Evolutionary conservation across 1,284 basidiomycete genomes (phyloP).

Genomic region (Marasmius fiardii): DNA sequence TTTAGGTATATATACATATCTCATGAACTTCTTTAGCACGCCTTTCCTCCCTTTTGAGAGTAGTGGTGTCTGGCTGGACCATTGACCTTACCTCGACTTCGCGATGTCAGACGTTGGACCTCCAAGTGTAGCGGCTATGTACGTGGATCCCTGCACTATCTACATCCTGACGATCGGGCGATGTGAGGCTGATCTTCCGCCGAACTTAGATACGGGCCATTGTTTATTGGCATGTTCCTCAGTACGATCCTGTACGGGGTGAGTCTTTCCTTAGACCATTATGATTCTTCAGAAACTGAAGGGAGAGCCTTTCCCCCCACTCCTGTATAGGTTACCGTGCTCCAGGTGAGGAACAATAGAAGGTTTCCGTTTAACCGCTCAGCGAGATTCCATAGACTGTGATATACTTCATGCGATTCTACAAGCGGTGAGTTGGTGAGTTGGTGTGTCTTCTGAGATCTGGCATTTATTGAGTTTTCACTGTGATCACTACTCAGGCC

Average conservation of each 20-base stretch:
- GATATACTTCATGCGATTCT: background rate
- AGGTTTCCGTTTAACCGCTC: background rate
- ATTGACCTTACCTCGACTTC: background rate
- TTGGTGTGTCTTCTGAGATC: too few species aligned
- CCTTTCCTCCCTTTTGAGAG: background rate
- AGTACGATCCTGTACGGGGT: constrained; percentile 22
- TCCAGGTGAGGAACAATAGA: constrained; percentile 18
- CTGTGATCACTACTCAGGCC: background rate
- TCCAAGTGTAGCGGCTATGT: background rate
- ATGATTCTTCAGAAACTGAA: background rate
- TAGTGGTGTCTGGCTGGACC: too few species aligned
- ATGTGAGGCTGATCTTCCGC: background rate
- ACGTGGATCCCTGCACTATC: background rate
- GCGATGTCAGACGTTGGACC: background rate
- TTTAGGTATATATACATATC: too few species aligned
- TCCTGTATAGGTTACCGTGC: constrained; percentile 21
- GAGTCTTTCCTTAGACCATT: constrained; percentile 5
- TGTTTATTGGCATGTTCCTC: constrained; percentile 8
- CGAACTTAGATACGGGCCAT: constrained; percentile 4
- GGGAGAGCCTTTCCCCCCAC: background rate
- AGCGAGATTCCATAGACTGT: background rate
- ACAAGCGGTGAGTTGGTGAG: too few species aligned
- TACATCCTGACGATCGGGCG: background rate
- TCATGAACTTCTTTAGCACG: too few species aligned
- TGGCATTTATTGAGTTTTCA: background rate